Percentiles rank a stretch among this genome's conserved stretches.
Evolutionary conservation across 2,329 filamentous ascomycete species (phyloP).

Genomic region (Penicillium sp.): DNA sequence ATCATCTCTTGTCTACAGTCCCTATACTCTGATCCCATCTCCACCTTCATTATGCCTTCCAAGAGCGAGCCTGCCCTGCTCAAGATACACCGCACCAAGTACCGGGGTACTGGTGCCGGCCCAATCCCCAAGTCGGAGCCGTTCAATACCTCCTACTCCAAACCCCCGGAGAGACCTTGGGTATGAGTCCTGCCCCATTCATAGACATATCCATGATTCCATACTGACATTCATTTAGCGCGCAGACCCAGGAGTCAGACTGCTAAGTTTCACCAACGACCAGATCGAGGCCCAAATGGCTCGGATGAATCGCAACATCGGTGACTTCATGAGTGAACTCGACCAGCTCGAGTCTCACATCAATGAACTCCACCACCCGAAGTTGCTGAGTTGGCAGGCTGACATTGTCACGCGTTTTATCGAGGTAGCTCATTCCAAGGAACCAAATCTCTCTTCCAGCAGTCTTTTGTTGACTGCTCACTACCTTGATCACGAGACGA

Average conservation of each 20-base stretch:
- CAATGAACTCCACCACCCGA: slow-evolving; percentile 25
- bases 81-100: neutral
- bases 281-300: neutral
- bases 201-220: neutral
- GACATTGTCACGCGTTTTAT: slow-evolving; percentile 38
- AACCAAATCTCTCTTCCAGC: slow-evolving; percentile 1
- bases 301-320: neutral
- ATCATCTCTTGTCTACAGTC: neutral
- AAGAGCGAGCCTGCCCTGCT: neutral
- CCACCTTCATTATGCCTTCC: neutral
- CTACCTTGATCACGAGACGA: slow-evolving; percentile 11
- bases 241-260: slow-evolving; percentile 26
- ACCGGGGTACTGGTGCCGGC: neutral
- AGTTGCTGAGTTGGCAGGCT: slow-evolving; percentile 36
- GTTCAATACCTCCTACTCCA: neutral
- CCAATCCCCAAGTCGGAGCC: neutral
- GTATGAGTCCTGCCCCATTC: neutral
- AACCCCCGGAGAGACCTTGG: neutral
- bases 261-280: slow-evolving; percentile 26
- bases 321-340: neutral
- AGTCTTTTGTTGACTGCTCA: slow-evolving; percentile 20
- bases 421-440: slow-evolving; percentile 29
- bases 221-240: neutral
- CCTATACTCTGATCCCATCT: neutral
- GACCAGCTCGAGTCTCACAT: slow-evolving; percentile 2